Base-by-base conservation (phyloP, 192 early-diverging fungal species). In the Radiomyces spectabilis region DNA sequence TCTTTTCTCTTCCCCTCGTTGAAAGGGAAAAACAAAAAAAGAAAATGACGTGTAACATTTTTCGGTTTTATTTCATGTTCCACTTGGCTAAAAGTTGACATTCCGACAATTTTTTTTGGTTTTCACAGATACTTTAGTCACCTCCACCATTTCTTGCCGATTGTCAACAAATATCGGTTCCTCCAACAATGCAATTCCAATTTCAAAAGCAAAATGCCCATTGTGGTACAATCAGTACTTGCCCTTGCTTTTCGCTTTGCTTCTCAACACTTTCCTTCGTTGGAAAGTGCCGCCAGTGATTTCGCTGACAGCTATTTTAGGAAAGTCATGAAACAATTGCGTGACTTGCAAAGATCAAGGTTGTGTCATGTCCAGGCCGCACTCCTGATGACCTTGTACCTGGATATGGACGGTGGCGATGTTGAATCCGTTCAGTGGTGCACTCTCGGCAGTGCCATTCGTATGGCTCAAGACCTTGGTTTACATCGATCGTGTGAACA, bases 381-480 rank as follows among this genome's bases (percentile, higher is more conserved):
- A 13, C 10, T 68, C 0, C n/a, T 68, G 19, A 53, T 57, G 49
- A 61, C 54, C 4, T 27, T 61, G 19, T 68, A 61, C 37, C 26
- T 68, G 25, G 65, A 68, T 47, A 46, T 68, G 41, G 65, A 68
- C 4, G 48, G 54, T 13, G 41, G 24, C 16, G 59, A 61, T 40
- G 55, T 46, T 6, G 65, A 68, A 6, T 56, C 48, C 7, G 29
- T 56, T 6, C 65, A 68, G 31, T 68, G 65, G 65, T 57, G 52
- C 30, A 56, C 50, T 47, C 51, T 44, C 6, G 79, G 79, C 18
- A 76, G 63, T 51, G 73, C 75, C 0, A 73, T 68, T 15, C 63
- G 79, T 29, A 81, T 81, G 79, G 73, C 79, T 8, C 79, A 81
- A 55, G 79, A 81, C 41, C 33, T 81, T 24, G 79, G 79, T 0